Evolutionary conservation across 225 moss, liverwort and hornwort genomes (phyloP).

Genomic region (Asterella californica): DNA sequence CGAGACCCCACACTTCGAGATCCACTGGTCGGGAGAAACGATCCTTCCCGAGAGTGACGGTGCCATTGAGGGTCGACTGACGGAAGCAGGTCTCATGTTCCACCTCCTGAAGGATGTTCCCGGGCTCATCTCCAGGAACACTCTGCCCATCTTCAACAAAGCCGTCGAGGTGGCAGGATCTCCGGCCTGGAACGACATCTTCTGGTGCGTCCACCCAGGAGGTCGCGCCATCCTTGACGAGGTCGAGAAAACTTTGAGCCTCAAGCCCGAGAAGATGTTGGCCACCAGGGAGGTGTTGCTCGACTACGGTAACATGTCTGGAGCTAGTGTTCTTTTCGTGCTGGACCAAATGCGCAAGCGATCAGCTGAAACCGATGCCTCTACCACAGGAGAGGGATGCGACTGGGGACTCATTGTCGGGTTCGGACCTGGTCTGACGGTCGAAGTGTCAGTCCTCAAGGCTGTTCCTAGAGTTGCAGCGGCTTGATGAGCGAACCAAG

Average conservation of each 20-base stretch:
- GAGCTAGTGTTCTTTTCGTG: constrained; percentile 25
- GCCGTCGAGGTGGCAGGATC: constrained; percentile 10
- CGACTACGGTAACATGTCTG: constrained; percentile 31
- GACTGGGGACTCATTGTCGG: constrained; percentile 24
- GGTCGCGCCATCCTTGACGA: constrained; percentile 29
- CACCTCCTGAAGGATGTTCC: constrained; percentile 20
- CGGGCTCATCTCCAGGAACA: constrained; percentile 16
- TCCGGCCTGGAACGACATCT: constrained; percentile 17
- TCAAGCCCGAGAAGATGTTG: constrained; percentile 21
- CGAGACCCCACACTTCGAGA: constrained; percentile 5
- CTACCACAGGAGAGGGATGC: constrained; percentile 18
- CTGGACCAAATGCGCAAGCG: constrained; percentile 23
- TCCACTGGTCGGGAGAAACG: constrained; percentile 31
- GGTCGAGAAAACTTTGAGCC: constrained; percentile 8
- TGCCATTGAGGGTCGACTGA: constrained; percentile 27
- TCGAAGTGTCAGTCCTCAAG: constrained; percentile 25
- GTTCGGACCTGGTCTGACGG: constrained; percentile 25
- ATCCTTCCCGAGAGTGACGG: constrained; percentile 28
- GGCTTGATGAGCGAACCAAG: too few species aligned
- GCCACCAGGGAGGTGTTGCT: constrained; percentile 23
- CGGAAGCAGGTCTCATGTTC: constrained; percentile 30
- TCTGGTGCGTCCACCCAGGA: constrained; percentile 22
- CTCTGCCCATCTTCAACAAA: constrained; percentile 20
- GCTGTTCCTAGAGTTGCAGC: not conserved
- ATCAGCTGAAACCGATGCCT: constrained; percentile 8